Percentiles rank a stretch among this genome's conserved stretches.
Evolutionary conservation across 1,284 basidiomycete genomes (phyloP).

Genomic region (Sanghuangporus sanghuang): DNA sequence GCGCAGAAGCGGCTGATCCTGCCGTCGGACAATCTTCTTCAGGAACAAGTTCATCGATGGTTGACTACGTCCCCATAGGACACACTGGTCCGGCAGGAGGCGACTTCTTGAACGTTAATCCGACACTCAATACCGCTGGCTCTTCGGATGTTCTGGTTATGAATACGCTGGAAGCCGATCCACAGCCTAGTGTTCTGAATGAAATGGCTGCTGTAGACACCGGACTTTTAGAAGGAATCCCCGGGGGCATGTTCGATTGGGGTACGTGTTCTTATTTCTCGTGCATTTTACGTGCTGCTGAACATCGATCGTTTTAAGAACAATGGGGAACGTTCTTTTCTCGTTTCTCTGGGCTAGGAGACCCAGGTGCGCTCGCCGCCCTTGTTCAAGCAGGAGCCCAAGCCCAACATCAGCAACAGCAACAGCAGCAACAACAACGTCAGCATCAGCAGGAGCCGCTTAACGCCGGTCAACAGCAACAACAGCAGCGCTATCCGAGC

Average conservation of each 20-base stretch:
- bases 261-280: slow-evolving; percentile 39
- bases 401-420: slow-evolving; percentile 11
- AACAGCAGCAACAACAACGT: slow-evolving; percentile 4
- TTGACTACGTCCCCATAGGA: slow-evolving; percentile 49
- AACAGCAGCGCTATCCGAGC: slow-evolving; percentile 5
- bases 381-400: slow-evolving; percentile 15
- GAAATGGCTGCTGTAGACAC: slow-evolving; percentile 65
- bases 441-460: slow-evolving; percentile 5
- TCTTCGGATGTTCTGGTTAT: slow-evolving; percentile 59
- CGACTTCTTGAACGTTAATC: slow-evolving; percentile 55
- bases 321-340: slow-evolving; percentile 77
- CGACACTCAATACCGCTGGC: slow-evolving; percentile 39
- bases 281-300: background rate
- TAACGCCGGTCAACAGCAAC: slow-evolving; percentile 1
- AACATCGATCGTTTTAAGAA: slow-evolving; percentile 33
- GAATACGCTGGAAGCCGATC: slow-evolving; percentile 62
- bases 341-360: slow-evolving; percentile 27
- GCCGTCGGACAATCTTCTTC: slow-evolving; percentile 1
- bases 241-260: slow-evolving; percentile 87
- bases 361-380: slow-evolving; percentile 12
- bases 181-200: slow-evolving; percentile 48
- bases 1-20: slow-evolving; percentile 12
- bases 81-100: slow-evolving; percentile 23
- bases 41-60: slow-evolving; percentile 34
- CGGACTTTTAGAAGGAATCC: slow-evolving; percentile 73